Base-by-base conservation (phyloP, 345 rosid genomes). In the Boechera stricta region DNA sequence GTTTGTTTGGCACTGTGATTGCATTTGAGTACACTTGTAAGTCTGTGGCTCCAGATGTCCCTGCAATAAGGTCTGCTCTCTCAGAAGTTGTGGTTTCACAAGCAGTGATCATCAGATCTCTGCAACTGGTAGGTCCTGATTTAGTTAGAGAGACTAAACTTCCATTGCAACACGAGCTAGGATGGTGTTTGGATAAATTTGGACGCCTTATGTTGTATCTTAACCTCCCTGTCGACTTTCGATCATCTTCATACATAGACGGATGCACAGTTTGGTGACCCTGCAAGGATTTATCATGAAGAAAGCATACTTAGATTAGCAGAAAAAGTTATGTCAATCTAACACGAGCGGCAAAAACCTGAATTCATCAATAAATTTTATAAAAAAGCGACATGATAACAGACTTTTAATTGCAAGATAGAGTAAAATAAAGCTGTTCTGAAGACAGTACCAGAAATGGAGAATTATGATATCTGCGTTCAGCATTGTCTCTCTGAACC, bases 241-340 rank as follows among this genome's bases (percentile, higher is more conserved):
- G 74, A 56, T 11, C 16, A 52, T 84, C 87, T 60, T 85, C 91
- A 28, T 83, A 86, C 87, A 87, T 81, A 67, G 87, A 81, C 7
- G 90, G 89, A 38, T 61, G 33, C 81, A 88, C 73, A 82, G 71
- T 84, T 77, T 73, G 87, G 69, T 80, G 69, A 64, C 55, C 86
- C 94, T 91, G 90, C 80, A 83, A 82, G 0, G 1, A 13, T 9
- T 67, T 15, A 31, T 13, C 69, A 64, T 65, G 53, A 65, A 48
- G 21, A 56, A 56, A 47, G 39, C 60, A 49, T 49, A 59, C 57
- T 4, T 10, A 57, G 39, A 21, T 2, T 28, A 42, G n/a, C 12
- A 48, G 42, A 1, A 32, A 31, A 39, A n/a, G 53, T 26, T 13
- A 24, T 63, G 26, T 44, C 36, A 10, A n/a, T 15, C 10, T 47